Evolutionary conservation across 331 rosid genomes (phyloP).

Genomic region (Phaseolus coccineus): DNA sequence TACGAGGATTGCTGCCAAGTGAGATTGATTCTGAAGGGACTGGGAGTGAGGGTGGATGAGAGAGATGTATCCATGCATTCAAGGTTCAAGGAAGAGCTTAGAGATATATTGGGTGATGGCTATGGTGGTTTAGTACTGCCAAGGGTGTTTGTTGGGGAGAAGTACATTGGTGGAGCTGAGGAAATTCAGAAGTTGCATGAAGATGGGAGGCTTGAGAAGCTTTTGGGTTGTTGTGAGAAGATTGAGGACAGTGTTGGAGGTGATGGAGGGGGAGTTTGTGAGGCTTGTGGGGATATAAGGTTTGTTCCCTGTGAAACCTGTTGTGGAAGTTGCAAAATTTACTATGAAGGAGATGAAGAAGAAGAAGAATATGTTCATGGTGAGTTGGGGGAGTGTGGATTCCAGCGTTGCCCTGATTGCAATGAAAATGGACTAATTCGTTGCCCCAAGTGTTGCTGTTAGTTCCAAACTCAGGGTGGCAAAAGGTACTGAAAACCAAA

Average conservation of each 20-base stretch:
- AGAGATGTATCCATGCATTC: conserved; percentile 96
- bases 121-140: conserved; percentile 66
- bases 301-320: conserved; percentile 97
- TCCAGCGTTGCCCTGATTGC: conserved; percentile 88
- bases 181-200: conserved; percentile 79
- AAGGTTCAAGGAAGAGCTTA: conserved; percentile 89
- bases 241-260: conserved; percentile 46
- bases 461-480: conserved; percentile 28
- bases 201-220: conserved; percentile 84
- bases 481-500: conserved; percentile 43
- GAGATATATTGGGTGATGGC: conserved; percentile 59
- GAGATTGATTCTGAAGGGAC: conserved; percentile 65
- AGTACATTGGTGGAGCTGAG: conserved; percentile 81
- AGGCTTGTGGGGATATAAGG: conserved; percentile 90
- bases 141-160: conserved; percentile 68
- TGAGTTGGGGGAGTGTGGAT: conserved; percentile 68
- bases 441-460: conserved; percentile 76
- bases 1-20: conserved; percentile 96
- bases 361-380: conserved; percentile 53
- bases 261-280: conserved; percentile 61
- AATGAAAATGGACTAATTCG: conserved; percentile 93
- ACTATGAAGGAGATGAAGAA: conserved; percentile 58
- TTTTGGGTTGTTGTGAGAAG: conserved; percentile 67
- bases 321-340: conserved; percentile 92
- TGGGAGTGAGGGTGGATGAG: conserved; percentile 77